Percentiles rank a stretch among this genome's conserved stretches.
Evolutionary conservation across 768 basidiomycete species (phyloP).

Genomic region (Astraeus odoratus): DNA sequence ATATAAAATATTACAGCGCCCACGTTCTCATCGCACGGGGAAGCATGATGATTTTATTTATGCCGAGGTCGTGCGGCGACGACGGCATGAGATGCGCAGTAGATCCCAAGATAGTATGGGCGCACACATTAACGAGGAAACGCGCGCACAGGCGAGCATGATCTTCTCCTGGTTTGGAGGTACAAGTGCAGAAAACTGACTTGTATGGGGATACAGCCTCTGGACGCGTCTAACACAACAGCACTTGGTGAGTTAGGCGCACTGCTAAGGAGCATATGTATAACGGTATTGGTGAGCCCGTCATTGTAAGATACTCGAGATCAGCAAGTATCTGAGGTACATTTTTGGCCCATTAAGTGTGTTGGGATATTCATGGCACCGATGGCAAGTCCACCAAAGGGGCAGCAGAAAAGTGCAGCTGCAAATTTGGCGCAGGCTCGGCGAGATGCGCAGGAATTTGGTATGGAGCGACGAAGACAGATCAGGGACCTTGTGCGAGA

Average conservation of each 20-base stretch:
- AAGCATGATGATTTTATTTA: background rate
- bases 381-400: slow-evolving; percentile 19
- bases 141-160: background rate
- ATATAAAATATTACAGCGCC: slow-evolving; percentile 40
- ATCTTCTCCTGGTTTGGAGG: background rate
- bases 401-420: slow-evolving; percentile 44
- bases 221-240: background rate
- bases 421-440: slow-evolving; percentile 55
- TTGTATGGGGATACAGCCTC: background rate
- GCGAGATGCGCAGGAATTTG: slow-evolving; percentile 47
- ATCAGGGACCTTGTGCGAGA: slow-evolving; percentile 45
- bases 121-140: background rate
- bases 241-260: background rate
- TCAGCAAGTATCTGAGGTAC: background rate
- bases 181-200: background rate
- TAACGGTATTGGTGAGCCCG: background rate
- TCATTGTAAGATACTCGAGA: background rate
- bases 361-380: background rate
- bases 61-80: background rate
- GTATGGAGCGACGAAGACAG: slow-evolving; percentile 44
- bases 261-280: background rate
- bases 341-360: background rate
- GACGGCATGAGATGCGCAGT: background rate
- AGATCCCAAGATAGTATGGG: background rate
- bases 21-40: background rate